Evolutionary conservation across 768 basidiomycete genomes (phyloP).

Genomic region (Tylopilus plumbeoviolaceoides): DNA sequence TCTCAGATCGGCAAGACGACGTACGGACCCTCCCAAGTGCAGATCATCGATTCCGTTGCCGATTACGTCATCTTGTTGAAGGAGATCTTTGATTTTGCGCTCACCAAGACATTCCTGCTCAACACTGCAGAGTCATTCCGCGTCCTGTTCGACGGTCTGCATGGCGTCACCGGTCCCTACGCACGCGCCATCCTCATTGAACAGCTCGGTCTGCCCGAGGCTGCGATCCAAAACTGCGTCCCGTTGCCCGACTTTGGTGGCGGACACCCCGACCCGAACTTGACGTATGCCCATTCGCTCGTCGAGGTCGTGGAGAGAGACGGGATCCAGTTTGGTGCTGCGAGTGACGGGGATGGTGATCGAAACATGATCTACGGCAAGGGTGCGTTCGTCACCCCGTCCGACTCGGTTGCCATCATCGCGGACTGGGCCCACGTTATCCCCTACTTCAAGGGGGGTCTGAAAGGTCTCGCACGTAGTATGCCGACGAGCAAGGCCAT

Average conservation of each 20-base stretch:
- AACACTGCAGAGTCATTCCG: conserved; percentile 65
- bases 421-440: conserved; percentile 93
- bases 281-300: conserved; percentile 93
- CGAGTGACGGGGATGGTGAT: conserved; percentile 96
- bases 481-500: conserved; percentile 99
- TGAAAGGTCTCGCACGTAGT: conserved; percentile 93
- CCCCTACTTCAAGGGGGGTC: conserved; percentile 87
- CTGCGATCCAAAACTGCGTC: conserved; percentile 84
- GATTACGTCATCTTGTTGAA: conserved; percentile 85
- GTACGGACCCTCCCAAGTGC: conserved; percentile 80
- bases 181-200: conserved; percentile 84
- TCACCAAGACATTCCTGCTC: conserved; percentile 86
- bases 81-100: conserved; percentile 89
- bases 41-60: conserved; percentile 90
- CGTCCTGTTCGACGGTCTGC: conserved; percentile 92
- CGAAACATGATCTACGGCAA: conserved; percentile 99
- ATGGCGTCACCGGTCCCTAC: conserved; percentile 97
- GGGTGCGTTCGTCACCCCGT: conserved; percentile 96
- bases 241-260: conserved; percentile 96
- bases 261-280: conserved; percentile 96
- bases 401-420: conserved; percentile 97
- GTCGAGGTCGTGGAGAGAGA: conserved; percentile 89
- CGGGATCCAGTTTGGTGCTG: conserved; percentile 89
- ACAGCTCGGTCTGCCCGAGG: conserved; percentile 72
- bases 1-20: conserved; percentile 73